These are phyloP conservation scores for Euphorbia schlechtendalii DNA, from an alignment of 441 rosid genomes.

Conservation along the genomic window DNA sequence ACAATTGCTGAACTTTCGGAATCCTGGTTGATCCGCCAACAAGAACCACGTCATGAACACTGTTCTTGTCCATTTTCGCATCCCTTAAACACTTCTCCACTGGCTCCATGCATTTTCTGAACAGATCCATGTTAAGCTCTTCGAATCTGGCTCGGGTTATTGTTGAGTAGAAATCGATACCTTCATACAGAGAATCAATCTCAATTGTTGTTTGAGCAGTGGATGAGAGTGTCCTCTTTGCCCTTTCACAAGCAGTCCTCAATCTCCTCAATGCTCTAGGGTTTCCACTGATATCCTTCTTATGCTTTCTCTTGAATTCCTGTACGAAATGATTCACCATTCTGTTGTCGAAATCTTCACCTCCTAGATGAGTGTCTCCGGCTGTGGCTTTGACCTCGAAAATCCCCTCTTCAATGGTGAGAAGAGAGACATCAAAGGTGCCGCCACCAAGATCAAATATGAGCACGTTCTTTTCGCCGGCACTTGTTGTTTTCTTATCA, in stretches of 20 bases:
- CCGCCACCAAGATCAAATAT: no score
- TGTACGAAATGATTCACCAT: slow-evolving; percentile 76
- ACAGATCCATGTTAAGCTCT: slow-evolving; percentile 65
- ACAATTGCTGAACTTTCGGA: slow-evolving; percentile 69
- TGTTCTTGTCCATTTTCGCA: slow-evolving; percentile 71
- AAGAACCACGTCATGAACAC: slow-evolving; percentile 65
- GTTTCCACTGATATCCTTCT: slow-evolving; percentile 66
- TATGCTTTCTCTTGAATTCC: slow-evolving; percentile 65
- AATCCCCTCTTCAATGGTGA: slow-evolving; percentile 68
- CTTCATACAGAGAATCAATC: no score
- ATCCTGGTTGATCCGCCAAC: slow-evolving; percentile 84
- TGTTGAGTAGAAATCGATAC: no score
- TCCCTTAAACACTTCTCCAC: slow-evolving; percentile 74
- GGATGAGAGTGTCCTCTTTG: no score
- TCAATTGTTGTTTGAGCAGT: no score
- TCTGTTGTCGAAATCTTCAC: slow-evolving; percentile 65
- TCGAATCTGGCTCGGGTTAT: no score
- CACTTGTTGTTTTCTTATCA: slow-evolving; percentile 54
- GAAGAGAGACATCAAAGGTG: slow-evolving; percentile 68
- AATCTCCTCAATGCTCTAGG: slow-evolving; percentile 61
- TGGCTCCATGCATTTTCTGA: slow-evolving; percentile 74
- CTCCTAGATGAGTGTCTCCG: slow-evolving; percentile 68
- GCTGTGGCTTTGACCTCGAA: slow-evolving; percentile 70
- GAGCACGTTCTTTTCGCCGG: slow-evolving; percentile 65
- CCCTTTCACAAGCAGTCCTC: no score